Evolutionary conservation across 345 rosid genomes (phyloP).

Genomic region (Eutrema heterophyllum): DNA sequence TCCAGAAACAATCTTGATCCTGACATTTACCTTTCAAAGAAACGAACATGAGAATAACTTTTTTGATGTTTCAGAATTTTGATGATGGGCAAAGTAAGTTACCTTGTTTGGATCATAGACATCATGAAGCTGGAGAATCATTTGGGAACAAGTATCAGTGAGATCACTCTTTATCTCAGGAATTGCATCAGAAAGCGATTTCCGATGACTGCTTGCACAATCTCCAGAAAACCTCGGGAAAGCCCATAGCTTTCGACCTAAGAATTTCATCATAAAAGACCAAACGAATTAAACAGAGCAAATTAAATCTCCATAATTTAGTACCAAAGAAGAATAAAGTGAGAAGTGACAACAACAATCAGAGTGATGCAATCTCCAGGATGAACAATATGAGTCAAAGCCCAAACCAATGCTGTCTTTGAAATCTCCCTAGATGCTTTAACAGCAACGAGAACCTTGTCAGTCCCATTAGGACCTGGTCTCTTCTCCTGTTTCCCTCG

Average conservation of each 20-base stretch:
- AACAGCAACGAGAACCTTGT: slow-evolving; percentile 89
- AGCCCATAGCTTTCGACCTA: slow-evolving; percentile 86
- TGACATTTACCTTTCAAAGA: slow-evolving; percentile 66
- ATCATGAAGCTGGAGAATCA: slow-evolving; percentile 97
- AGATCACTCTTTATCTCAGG: slow-evolving; percentile 71
- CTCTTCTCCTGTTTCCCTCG: slow-evolving; percentile 51
- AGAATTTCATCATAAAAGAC: neutral
- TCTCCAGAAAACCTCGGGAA: slow-evolving; percentile 94
- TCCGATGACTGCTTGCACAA: slow-evolving; percentile 77
- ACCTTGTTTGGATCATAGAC: slow-evolving; percentile 97
- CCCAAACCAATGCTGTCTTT: slow-evolving; percentile 91
- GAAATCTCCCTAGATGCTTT: slow-evolving; percentile 97
- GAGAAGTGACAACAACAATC: slow-evolving; percentile 80
- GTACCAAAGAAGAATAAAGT: slow-evolving; percentile 12
- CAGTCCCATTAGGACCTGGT: slow-evolving; percentile 43
- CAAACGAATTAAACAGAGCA: neutral
- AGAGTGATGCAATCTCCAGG: slow-evolving; percentile 94
- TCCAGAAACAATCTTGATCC: slow-evolving; percentile 88
- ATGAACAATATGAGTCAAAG: slow-evolving; percentile 94
- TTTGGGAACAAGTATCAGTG: slow-evolving; percentile 91
- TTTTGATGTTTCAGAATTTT: neutral
- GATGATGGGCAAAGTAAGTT: neutral
- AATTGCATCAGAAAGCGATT: slow-evolving; percentile 55
- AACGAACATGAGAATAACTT: neutral
- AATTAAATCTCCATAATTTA: neutral